Percentiles rank a stretch among this genome's conserved stretches.
phyloP scores from a whole-genome alignment of 805 yeast species.

The Barnettozyma californica region DNA sequence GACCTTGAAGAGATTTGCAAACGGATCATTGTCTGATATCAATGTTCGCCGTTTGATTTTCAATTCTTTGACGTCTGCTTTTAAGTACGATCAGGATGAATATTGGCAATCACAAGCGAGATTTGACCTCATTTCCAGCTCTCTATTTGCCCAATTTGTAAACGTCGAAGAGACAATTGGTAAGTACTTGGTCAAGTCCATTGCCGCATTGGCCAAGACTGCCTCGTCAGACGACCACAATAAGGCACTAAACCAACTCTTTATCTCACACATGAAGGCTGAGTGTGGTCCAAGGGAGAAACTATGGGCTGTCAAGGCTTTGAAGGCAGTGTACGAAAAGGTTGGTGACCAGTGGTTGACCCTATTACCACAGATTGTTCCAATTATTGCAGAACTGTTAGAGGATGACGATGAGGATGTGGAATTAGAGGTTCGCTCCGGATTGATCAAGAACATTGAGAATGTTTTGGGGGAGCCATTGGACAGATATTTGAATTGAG shows the following conservation, averaged over 20 bases:
- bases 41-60: constrained; percentile 69
- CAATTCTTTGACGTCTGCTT: constrained; percentile 70
- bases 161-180: constrained; percentile 73
- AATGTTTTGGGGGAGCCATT: constrained; percentile 91
- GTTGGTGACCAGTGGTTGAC: constrained; percentile 94
- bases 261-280: constrained; percentile 65
- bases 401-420: constrained; percentile 96
- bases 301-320: constrained; percentile 73
- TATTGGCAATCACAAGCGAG: constrained; percentile 90
- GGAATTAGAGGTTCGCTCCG: constrained; percentile 85
- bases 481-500: constrained; percentile 62
- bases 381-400: constrained; percentile 87
- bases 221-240: constrained; percentile 72
- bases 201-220: constrained; percentile 67
- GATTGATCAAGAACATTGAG: constrained; percentile 87
- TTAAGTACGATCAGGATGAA: constrained; percentile 87
- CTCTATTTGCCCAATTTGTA: constrained; percentile 60
- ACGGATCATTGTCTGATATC: constrained; percentile 38
- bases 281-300: constrained; percentile 53
- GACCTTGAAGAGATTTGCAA: constrained; percentile 46
- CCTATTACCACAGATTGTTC: constrained; percentile 89
- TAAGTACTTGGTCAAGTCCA: constrained; percentile 71
- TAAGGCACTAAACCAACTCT: constrained; percentile 60
- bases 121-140: constrained; percentile 62
- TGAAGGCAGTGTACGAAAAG: constrained; percentile 79